A percentile compares a stretch with the other conserved stretches of the same genome.
These are phyloP conservation scores for Wickerhamomyces kurtzmanii DNA, from an alignment of 805 yeast genomes.

Conservation along the genomic window DNA sequence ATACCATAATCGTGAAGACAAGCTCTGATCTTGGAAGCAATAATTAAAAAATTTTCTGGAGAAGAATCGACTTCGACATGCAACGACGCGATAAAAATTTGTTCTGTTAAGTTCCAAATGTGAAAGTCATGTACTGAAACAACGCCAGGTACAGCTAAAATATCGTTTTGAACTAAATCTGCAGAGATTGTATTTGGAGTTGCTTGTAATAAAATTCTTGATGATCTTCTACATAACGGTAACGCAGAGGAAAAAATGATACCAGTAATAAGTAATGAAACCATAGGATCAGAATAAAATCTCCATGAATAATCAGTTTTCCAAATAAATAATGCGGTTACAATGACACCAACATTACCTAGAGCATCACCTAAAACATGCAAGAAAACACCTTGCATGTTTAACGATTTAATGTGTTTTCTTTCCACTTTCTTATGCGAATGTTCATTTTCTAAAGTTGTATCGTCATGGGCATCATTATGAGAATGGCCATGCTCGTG, in stretches of 20 bases:
- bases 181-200: conserved; percentile 82
- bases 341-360: conserved; percentile 90
- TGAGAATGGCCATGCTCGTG: conserved; percentile 12
- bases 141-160: conserved; percentile 61
- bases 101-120: conserved; percentile 92
- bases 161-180: conserved; percentile 60
- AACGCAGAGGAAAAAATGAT: conserved; percentile 88
- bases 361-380: conserved; percentile 95
- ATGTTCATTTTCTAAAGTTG: conserved; percentile 3
- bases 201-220: conserved; percentile 85
- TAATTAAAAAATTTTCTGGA: conserved; percentile 57
- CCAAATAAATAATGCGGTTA: conserved; percentile 89
- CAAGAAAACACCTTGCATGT: conserved; percentile 94
- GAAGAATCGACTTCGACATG: conserved; percentile 67
- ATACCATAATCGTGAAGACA: conserved; percentile 79
- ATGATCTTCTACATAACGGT: conserved; percentile 79
- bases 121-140: conserved; percentile 90
- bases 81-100: conserved; percentile 75
- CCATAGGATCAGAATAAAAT: conserved; percentile 75
- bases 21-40: conserved; percentile 67
- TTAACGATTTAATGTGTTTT: conserved; percentile 51
- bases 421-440: conserved; percentile 6
- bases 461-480: conserved; percentile 7
- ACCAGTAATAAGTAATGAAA: conserved; percentile 76
- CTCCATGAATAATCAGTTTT: conserved; percentile 85